Evolutionary conservation across 257 asterid species (phyloP).

Genomic region (Nyctanthes arbortristis): DNA sequence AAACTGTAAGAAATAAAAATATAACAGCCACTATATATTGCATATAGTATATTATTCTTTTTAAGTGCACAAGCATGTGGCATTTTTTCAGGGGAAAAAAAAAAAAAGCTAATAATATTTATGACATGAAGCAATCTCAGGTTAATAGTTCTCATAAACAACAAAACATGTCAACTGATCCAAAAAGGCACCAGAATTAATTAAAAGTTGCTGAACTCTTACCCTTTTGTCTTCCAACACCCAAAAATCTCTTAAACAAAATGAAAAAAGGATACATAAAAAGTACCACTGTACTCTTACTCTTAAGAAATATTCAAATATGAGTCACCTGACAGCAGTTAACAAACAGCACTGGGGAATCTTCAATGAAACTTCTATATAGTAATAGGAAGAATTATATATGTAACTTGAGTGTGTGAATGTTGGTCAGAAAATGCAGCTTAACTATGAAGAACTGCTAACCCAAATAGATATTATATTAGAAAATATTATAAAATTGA

Average conservation of each 20-base stretch:
- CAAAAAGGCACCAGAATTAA: neutral
- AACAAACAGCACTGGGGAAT: neutral
- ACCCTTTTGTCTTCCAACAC: neutral
- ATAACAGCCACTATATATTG: slow-evolving; percentile 5
- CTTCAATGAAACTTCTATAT: neutral
- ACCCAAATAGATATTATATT: too few relatives aligned
- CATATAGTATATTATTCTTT: neutral
- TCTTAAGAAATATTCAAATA: too few relatives aligned
- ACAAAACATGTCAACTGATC: neutral
- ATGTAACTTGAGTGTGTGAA: too few relatives aligned
- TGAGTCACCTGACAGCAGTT: neutral
- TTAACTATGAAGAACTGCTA: too few relatives aligned
- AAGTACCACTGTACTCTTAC: too few relatives aligned
- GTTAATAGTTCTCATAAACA: neutral
- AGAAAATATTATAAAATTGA: too few relatives aligned
- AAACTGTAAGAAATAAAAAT: slow-evolving; percentile 56
- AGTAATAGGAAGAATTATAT: too few relatives aligned
- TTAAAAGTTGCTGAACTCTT: neutral
- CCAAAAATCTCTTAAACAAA: too few relatives aligned
- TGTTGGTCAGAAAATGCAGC: too few relatives aligned
- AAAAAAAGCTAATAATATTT: slow-evolving; percentile 1
- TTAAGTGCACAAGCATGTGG: neutral
- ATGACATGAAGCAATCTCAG: neutral
- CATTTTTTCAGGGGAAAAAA: neutral
- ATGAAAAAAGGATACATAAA: too few relatives aligned